Percentiles rank a stretch among this genome's conserved stretches.
Evolutionary conservation across 768 basidiomycete genomes (phyloP).

Genomic region (Kwoniella pini): DNA sequence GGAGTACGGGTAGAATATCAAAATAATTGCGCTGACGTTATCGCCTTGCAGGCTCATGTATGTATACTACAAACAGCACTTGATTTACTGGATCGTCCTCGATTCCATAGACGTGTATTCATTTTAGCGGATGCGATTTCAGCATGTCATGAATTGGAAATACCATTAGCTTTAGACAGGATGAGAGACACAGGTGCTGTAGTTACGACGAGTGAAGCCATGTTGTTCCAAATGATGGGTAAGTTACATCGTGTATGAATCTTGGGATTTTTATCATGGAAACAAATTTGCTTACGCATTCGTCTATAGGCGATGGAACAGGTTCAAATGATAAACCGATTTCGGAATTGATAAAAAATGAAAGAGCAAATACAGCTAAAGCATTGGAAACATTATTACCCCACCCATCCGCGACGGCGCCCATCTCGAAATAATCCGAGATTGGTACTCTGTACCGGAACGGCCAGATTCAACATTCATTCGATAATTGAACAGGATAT

Average conservation of each 20-base stretch:
- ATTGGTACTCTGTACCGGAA: too few species aligned
- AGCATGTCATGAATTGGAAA: conserved; percentile 75
- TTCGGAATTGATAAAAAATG: conserved; percentile 19
- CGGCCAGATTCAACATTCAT: too few species aligned
- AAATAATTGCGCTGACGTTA: not conserved
- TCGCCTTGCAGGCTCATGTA: conserved; percentile 68
- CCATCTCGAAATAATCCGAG: conserved; percentile 3
- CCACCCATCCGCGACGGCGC: conserved; percentile 12
- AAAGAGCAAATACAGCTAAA: conserved; percentile 17
- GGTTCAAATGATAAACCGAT: conserved; percentile 17
- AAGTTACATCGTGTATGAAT: too few species aligned
- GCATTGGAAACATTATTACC: conserved; percentile 21
- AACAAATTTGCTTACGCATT: too few species aligned
- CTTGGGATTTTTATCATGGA: too few species aligned
- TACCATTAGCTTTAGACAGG: conserved; percentile 67
- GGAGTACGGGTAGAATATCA: too few species aligned
- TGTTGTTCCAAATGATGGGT: conserved; percentile 76
- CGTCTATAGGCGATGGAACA: conserved; percentile 16
- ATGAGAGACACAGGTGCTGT: conserved; percentile 62
- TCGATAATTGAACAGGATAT: too few species aligned
- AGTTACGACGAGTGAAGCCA: conserved; percentile 77
- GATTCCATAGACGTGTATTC: conserved; percentile 52
- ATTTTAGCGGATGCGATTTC: conserved; percentile 83
- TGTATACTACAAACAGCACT: conserved; percentile 83
- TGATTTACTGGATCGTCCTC: conserved; percentile 59